phyloP scores from a whole-genome alignment of 2,329 filamentous ascomycete genomes.

The Colletotrichum sp. region DNA sequence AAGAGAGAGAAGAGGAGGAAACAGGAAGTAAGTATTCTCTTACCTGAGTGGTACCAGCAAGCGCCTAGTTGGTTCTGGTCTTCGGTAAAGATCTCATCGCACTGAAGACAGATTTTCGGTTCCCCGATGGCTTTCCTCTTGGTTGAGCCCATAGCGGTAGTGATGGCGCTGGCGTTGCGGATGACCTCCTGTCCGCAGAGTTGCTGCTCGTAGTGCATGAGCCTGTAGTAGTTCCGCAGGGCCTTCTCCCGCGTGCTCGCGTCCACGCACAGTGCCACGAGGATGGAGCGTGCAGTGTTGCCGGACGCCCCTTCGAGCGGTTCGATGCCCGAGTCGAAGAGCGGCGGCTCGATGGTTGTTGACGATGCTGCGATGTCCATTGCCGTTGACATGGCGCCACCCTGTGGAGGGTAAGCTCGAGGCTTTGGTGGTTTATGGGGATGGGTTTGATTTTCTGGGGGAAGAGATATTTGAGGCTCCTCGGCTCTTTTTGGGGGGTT shows the following conservation, averaged over 20 bases:
- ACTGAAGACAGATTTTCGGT: constrained; percentile 20
- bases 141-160: not conserved
- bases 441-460: not conserved
- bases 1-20: not conserved
- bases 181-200: not conserved
- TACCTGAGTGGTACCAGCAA: constrained; percentile 21
- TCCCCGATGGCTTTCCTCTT: constrained; percentile 16
- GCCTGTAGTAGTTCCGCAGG: constrained; percentile 15
- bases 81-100: constrained; percentile 21
- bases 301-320: constrained; percentile 17
- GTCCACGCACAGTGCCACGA: constrained; percentile 21
- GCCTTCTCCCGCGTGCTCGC: constrained; percentile 6
- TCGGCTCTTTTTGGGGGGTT: not conserved
- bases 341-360: not conserved
- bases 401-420: not conserved
- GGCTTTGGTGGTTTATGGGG: not conserved
- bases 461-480: constrained; percentile 8
- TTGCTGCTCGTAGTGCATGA: constrained; percentile 15
- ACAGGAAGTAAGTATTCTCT: not conserved
- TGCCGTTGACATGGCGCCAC: not conserved
- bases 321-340: constrained; percentile 10
- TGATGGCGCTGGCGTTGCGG: not conserved
- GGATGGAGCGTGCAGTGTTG: constrained; percentile 16
- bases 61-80: constrained; percentile 16
- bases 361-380: constrained; percentile 3